Base-by-base conservation (phyloP, 2,329 filamentous ascomycete genomes). In the Fusarium acutatum region DNA sequence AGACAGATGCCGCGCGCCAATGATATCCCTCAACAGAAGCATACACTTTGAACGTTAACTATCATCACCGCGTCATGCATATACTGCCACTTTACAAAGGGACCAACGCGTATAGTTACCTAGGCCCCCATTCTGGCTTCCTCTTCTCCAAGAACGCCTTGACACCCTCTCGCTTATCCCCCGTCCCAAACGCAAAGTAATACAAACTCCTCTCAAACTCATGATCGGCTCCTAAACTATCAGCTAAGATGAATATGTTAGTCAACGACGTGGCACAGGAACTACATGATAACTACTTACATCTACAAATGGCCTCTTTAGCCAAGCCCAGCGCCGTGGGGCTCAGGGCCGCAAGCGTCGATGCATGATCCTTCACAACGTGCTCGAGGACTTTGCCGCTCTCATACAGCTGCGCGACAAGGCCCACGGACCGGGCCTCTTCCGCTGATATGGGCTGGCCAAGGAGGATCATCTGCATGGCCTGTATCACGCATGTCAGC, bases 141-240 rank as follows among this genome's bases (percentile, higher is more conserved):
- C 75, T 70, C 71, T 77, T 81, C 35, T 80, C 75, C 12, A 81
- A 67, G 56, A 81, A 81, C 12, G 80, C 79, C 13, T 63, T 65
- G 24, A 81, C 76, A 35, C 79, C 79, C 59, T 80, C 79, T 30
- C 67, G 63, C 56, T 81, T 81, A 47, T 81, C 79, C 26, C 56
- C 47, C 2, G 79, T 81, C 20, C 80, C 79, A 66, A 83, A 83
- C 6, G 81, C 79, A 64, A 77, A 77, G 58, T 82, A 83, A 64
- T 83, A 83, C 46, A 83, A 64, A 63, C 75, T 76, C 40, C 81
- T 73, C 67, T 83, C 82, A 68, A 82, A 79, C 46, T 80, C 78
- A 41, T 81, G 77, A 53, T 80, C 79, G 2, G 60, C 71, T 2
- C 79, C 73, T 14, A 80, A 52, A 20, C 65, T 54, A 44, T 80